Percentiles rank a stretch among this genome's conserved stretches.
These are phyloP conservation scores for Apiotrichum mycotoxinovorans DNA, from an alignment of 1,284 basidiomycete genomes.

Conservation along the genomic window DNA sequence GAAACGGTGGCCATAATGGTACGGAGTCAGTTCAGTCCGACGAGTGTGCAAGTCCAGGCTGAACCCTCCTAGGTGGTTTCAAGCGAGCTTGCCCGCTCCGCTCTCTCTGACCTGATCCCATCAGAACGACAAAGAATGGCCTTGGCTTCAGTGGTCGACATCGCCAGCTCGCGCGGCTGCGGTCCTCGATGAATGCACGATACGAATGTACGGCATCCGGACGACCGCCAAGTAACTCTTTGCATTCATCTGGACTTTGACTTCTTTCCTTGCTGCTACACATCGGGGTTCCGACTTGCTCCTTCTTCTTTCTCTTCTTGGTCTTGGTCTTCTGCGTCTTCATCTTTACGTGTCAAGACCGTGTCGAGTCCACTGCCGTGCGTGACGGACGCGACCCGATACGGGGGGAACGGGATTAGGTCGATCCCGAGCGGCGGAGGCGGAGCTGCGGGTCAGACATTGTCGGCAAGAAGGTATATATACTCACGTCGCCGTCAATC, in stretches of 20 bases:
- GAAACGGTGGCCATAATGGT: too few relatives aligned
- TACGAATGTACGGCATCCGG: too few relatives aligned
- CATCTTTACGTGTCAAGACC: background rate
- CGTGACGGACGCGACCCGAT: background rate
- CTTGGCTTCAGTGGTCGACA: too few relatives aligned
- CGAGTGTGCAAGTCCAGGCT: too few relatives aligned
- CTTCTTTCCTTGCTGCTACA: background rate
- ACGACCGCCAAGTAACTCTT: background rate
- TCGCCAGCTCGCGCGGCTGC: too few relatives aligned
- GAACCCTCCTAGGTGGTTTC: too few relatives aligned
- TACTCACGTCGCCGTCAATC: slow-evolving; percentile 7
- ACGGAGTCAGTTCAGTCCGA: too few relatives aligned
- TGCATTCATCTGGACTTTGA: background rate
- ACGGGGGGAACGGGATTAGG: background rate
- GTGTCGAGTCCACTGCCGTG: background rate
- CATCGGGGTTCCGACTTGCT: background rate
- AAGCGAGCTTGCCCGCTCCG: too few relatives aligned
- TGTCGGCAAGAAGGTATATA: background rate
- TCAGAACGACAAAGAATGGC: too few relatives aligned
- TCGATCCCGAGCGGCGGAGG: slow-evolving; percentile 11
- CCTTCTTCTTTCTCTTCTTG: background rate
- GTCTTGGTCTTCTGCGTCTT: background rate
- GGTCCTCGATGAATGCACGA: too few relatives aligned
- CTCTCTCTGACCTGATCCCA: too few relatives aligned
- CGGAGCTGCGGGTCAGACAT: slow-evolving; percentile 9